Base-by-base conservation (phyloP, 1,284 basidiomycete species). In the Clitocybe nebularis region DNA sequence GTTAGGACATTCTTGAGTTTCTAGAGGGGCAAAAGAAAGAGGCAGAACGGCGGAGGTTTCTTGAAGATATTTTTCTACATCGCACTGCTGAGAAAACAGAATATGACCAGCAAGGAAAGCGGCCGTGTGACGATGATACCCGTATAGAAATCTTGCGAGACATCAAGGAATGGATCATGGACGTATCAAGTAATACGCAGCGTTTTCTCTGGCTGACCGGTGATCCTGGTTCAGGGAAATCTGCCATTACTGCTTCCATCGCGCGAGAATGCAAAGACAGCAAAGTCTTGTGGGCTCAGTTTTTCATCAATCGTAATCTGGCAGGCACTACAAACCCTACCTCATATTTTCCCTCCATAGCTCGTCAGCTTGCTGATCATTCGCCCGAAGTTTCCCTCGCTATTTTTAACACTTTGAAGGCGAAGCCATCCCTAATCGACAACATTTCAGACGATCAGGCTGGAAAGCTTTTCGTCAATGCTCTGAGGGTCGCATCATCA, bases 171-270 rank as follows among this genome's bases (percentile, higher is more conserved):
- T 47, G 46, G 46, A 22, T 44, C 29, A 21, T 9, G n/a, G 37
- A 41, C 10, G 21, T 44, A 6, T 47, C 46, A 1, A 2, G 4
- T 14, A 17, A 3, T 3, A 9, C 17, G 10, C 39, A 37, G 35
- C 30, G 30, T 14, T 44, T 44, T 20, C 26, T 47, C 7, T 44
- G 46, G 46, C 30, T 47, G 4, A 35, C 46, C 5, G 46, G 46
- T 10, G 42, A 47, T 22, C 46, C 46, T 5, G 45, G 46, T 2
- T 39, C 29, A 24, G 46, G 46, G 11, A 47, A 47, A 22, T 47
- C 46, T 29, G 37, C 36, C 5, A 41, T 44, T 14, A 41, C 46
- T 11, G 46, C 46, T 4, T 39, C 46, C 9, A 26, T 47, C 29
- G 34, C 43, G 9, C 26, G 37, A 14, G 39, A 25, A 24, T 47